Base-by-base conservation (phyloP, 805 yeast species). In the Sugiyamaella qingdaonensis region DNA sequence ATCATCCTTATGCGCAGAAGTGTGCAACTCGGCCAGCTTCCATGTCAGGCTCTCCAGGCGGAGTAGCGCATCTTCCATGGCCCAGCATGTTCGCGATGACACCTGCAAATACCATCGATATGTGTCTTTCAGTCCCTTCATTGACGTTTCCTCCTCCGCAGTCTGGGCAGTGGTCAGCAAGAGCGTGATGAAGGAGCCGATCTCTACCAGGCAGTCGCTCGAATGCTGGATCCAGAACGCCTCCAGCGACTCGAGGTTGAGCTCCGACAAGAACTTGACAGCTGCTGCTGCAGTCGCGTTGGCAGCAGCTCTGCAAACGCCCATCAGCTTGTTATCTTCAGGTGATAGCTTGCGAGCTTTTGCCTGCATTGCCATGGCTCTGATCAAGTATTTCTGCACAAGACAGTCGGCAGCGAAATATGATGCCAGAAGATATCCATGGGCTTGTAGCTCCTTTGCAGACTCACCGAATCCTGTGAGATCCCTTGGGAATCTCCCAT, bases 51-150 rank as follows among this genome's bases (percentile, higher is more conserved):
- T 53, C 49, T 61, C 64, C 9, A 61, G 47, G 4, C 57, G 46
- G 19, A 58, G 32, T 13, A 61, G 34, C 4, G 62, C 61, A 46
- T 56, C 54, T 52, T 60, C 59, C 50, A 61, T 56, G 52, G 58
- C 53, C 55, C 59, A 54, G 8, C 61, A 56, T 2, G 61, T 58
- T 9, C 63, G 50, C 9, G 63, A 58, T 43, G 55, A 56, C 4
- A 60, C 54, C 8, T 60, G 57, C 21, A 61, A 39, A 41, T 57
- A 54, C 64, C 64, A 61, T 33, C 57, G 49, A 39, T 54, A 58
- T 9, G 53, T 48, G 34, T 56, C 56, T 42, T 50, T 51, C 36
- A 56, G 48, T 19, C 51, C 55, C 19, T 43, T 44, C 29, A 55
- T 54, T 10, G 53, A 32, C 42, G 51, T 44, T 10, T 54, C 57